phyloP scores from a whole-genome alignment of 768 basidiomycete genomes.

The Termitomyces sp. region DNA sequence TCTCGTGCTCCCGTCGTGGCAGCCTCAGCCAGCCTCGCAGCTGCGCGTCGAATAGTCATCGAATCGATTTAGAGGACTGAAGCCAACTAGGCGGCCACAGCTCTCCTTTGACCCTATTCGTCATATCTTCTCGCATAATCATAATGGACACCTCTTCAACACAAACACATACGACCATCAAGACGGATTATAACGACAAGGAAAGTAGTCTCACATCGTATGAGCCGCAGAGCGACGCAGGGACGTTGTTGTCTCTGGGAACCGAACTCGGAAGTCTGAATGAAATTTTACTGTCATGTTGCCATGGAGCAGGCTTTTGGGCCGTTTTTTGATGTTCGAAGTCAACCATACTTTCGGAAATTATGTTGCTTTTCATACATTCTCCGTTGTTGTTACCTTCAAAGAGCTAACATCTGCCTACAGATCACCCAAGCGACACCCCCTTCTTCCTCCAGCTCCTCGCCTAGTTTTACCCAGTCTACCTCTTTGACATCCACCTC shows the following conservation, averaged over 20 bases:
- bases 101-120: not conserved
- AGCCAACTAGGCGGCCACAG: not conserved
- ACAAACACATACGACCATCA: not conserved
- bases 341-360: not conserved
- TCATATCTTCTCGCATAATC: not conserved
- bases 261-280: not conserved
- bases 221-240: not conserved
- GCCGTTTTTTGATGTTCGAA: no score
- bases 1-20: not conserved
- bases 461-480: constrained; percentile 37
- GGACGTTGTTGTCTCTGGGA: not conserved
- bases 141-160: not conserved
- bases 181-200: not conserved
- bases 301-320: not conserved
- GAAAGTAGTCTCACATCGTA: not conserved
- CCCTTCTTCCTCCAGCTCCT: constrained; percentile 30
- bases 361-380: not conserved
- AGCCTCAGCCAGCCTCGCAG: not conserved
- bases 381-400: not conserved
- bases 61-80: not conserved
- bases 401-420: not conserved
- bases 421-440: constrained; percentile 25
- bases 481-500: constrained; percentile 28
- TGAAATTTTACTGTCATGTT: not conserved
- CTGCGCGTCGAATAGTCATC: not conserved